Evolutionary conservation across 1,139 yeast species (phyloP).

Genomic region (Taphrina pruni): DNA sequence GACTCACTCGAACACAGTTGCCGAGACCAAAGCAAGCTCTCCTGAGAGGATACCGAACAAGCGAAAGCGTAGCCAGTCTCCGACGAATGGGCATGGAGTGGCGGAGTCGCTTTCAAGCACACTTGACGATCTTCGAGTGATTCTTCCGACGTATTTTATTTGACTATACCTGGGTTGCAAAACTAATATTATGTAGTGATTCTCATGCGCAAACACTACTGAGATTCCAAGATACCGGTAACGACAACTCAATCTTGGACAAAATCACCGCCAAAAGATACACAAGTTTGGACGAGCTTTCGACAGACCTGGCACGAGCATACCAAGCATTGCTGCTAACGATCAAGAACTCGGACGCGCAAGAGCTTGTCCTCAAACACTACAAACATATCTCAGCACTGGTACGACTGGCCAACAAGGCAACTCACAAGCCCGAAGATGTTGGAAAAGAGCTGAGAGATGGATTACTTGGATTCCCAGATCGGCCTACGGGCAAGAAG

Average conservation of each 20-base stretch:
- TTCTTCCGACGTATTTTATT: background rate
- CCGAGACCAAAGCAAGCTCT: background rate
- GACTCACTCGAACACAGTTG: background rate
- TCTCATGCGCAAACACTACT: background rate
- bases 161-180: background rate
- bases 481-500: background rate
- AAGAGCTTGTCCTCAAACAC: background rate
- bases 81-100: background rate
- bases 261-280: background rate
- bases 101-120: background rate
- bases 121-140: slow-evolving; percentile 2
- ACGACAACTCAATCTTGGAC: background rate
- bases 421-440: background rate
- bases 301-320: background rate
- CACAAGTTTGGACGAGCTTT: slow-evolving; percentile 2
- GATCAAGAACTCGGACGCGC: background rate
- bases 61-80: background rate
- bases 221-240: background rate
- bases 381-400: background rate
- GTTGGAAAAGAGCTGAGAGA: background rate
- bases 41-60: slow-evolving; percentile 3
- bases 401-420: slow-evolving; percentile 11
- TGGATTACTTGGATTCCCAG: slow-evolving; percentile 4
- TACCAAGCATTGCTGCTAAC: background rate
- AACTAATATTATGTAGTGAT: slow-evolving; percentile 3